Evolutionary conservation across 2,329 filamentous ascomycete genomes (phyloP), one percentile per base, ranked within the genome.

Genomic region (Leptodontidium sp.): DNA sequence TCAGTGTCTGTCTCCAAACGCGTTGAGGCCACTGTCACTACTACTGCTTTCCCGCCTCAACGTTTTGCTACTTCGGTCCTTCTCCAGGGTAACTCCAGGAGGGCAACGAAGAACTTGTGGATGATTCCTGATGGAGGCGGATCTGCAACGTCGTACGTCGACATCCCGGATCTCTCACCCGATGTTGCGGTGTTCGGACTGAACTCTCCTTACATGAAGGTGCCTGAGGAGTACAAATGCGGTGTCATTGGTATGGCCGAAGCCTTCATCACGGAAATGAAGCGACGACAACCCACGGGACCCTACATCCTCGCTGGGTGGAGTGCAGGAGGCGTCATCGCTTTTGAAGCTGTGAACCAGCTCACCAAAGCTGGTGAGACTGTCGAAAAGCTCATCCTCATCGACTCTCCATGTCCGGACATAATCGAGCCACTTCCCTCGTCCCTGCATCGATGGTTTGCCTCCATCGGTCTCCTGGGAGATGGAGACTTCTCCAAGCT

Each of bases 291-390:
- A 79, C 88, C 90, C 2, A 76, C 82, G 26, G 91, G 91, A 0
- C 89, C 90, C 0, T 93, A 92, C 79, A 84, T 85, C 62, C 80
- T 93, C 0, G 86, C 88, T 17, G 92, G 92, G 29, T 94, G 91
- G 91, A 92, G 88, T n/a, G 91, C 90, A 1, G 92, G 91, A 32
- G 91, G 91, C 45, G 90, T 93, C 59, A 89, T 90, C 68, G 90
- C 91, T 52, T 93, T 87, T 75, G 88, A 91, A 73, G 88, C 89
- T 11, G 85, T 88, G 17, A 85, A 85, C 65, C 86, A 90, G 71
- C 83, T 92, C 17, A 84, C 84, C 68, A 83, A 84, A 70, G 83
- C 83, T 2, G 86, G 86, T 17, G 86, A 91, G 55, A 77, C 77
- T 21, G 88, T 91, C 4, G 85, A 87, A 5, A 81, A 86, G 63